Percentiles rank a stretch among this genome's conserved stretches.
phyloP scores from a whole-genome alignment of 2,329 filamentous ascomycete genomes.

The Leptographium wingfieldii region DNA sequence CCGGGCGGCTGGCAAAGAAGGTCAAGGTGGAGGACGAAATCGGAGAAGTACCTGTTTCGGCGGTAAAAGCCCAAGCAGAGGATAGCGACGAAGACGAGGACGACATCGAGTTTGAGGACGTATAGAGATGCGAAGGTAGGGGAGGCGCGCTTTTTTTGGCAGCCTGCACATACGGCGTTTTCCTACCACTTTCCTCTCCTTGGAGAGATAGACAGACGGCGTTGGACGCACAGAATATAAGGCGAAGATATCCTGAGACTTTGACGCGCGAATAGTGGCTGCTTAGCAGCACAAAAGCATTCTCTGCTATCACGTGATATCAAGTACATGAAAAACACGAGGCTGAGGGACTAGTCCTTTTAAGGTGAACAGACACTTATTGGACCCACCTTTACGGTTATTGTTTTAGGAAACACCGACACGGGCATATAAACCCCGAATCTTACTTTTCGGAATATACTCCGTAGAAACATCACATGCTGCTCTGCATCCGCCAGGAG shows the following conservation, averaged over 20 bases:
- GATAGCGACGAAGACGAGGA: constrained; percentile 37
- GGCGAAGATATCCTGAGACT: no score
- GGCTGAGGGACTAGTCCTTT: background rate
- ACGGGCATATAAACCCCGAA: background rate
- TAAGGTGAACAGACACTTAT: background rate
- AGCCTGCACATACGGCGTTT: background rate
- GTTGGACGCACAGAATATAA: no score
- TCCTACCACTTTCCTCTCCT: background rate
- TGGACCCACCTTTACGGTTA: background rate
- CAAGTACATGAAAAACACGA: background rate
- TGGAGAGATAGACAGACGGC: background rate
- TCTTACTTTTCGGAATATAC: background rate
- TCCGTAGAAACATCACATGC: background rate
- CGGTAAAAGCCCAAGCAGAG: constrained; percentile 19
- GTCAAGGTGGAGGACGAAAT: constrained; percentile 42
- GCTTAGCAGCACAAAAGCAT: no score
- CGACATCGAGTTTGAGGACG: constrained; percentile 47
- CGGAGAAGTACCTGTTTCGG: background rate
- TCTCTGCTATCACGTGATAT: no score
- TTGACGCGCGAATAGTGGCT: no score
- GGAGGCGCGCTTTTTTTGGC: background rate
- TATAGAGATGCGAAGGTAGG: constrained; percentile 17
- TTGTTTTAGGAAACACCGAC: background rate
- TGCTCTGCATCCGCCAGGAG: background rate
- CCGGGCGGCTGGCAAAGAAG: constrained; percentile 33